A percentile compares a stretch with the other conserved stretches of the same genome.
Evolutionary conservation across 2,329 filamentous ascomycete genomes (phyloP).

Genomic region (Capronia coronata): DNA sequence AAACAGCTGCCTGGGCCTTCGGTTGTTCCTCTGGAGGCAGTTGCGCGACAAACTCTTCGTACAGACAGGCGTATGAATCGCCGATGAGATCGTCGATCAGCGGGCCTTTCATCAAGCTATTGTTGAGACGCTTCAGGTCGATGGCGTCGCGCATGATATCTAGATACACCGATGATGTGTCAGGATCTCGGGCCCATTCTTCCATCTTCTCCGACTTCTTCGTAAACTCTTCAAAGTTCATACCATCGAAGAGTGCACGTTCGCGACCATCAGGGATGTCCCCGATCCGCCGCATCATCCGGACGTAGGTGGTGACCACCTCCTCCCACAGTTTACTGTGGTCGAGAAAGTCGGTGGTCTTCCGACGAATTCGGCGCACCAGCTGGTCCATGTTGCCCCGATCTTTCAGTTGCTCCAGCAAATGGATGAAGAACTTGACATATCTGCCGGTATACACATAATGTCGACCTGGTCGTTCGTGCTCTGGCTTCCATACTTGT

Average conservation of each 20-base stretch:
- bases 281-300: slow-evolving; percentile 52
- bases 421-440: slow-evolving; percentile 68
- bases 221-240: slow-evolving; percentile 60
- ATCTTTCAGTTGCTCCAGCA: slow-evolving; percentile 70
- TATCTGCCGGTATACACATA: slow-evolving; percentile 89
- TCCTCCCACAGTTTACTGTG: slow-evolving; percentile 59
- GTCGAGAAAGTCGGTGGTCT: slow-evolving; percentile 66
- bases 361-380: slow-evolving; percentile 71
- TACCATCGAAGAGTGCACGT: slow-evolving; percentile 57
- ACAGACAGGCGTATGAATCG: slow-evolving; percentile 77
- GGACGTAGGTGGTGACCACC: slow-evolving; percentile 53
- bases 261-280: slow-evolving; percentile 56
- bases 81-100: slow-evolving; percentile 89
- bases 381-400: slow-evolving; percentile 69
- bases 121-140: slow-evolving; percentile 73
- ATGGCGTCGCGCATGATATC: slow-evolving; percentile 61
- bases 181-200: slow-evolving; percentile 49
- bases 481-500: slow-evolving; percentile 91
- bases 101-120: slow-evolving; percentile 74
- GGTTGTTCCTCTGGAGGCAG: slow-evolving; percentile 26
- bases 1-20: slow-evolving; percentile 8
- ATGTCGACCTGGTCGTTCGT: slow-evolving; percentile 75
- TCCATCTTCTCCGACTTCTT: slow-evolving; percentile 55
- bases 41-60: slow-evolving; percentile 55
- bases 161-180: slow-evolving; percentile 45